A percentile compares a stretch with the other conserved stretches of the same genome.
Evolutionary conservation across 2,329 filamentous ascomycete genomes (phyloP).

Genomic region (Epichloe elymi): DNA sequence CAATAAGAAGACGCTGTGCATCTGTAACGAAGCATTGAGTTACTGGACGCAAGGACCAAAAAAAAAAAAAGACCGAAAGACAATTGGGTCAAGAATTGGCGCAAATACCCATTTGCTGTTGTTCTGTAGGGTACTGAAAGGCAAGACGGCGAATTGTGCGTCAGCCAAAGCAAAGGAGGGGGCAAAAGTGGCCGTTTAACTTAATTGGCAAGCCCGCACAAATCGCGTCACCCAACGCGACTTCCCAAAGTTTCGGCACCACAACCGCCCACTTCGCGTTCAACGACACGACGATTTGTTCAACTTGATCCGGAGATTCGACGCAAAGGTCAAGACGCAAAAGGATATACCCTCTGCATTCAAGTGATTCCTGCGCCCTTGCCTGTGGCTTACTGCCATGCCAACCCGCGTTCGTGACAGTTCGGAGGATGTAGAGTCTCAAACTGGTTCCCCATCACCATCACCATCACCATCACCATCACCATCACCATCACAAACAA

Average conservation of each 20-base stretch:
- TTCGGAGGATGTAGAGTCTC: slow-evolving; percentile 7
- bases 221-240: background rate
- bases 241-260: background rate
- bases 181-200: background rate
- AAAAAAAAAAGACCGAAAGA: too few species aligned
- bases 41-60: too few species aligned
- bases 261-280: background rate
- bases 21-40: too few species aligned
- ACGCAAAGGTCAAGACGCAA: too few species aligned
- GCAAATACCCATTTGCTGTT: too few species aligned
- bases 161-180: too few species aligned
- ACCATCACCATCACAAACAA: slow-evolving; percentile 6
- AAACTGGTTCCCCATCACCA: slow-evolving; percentile 11
- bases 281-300: background rate
- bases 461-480: slow-evolving; percentile 13
- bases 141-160: too few species aligned
- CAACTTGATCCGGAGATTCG: too few species aligned
- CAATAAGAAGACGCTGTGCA: too few species aligned
- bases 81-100: too few species aligned
- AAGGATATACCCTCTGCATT: too few species aligned
- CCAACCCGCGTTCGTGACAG: slow-evolving; percentile 12
- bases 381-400: slow-evolving; percentile 7
- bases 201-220: background rate
- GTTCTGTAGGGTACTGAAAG: too few species aligned
- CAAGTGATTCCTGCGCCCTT: background rate